phyloP scores from a whole-genome alignment of 148 eudicot species.

The Persicaria maculosa region DNA sequence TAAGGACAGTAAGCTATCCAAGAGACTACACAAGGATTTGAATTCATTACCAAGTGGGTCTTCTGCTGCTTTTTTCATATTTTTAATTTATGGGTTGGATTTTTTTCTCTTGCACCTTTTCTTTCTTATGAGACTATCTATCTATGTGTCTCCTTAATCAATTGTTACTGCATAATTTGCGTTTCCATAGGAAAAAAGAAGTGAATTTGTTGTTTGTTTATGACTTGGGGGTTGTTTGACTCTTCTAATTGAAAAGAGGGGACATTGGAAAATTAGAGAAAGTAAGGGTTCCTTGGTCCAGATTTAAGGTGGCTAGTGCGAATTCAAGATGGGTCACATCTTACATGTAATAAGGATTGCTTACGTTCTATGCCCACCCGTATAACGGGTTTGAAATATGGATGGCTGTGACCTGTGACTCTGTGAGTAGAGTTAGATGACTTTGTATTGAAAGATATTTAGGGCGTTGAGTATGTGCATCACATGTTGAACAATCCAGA shows the following conservation, averaged over 20 bases:
- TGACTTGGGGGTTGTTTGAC: neutral
- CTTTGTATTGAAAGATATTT: neutral
- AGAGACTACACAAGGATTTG: conserved; percentile 8
- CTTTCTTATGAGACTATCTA: neutral
- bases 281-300: neutral
- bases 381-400: neutral
- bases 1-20: conserved; percentile 1
- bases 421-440: neutral
- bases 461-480: neutral
- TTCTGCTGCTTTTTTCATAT: conserved; percentile 7
- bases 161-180: neutral
- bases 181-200: neutral
- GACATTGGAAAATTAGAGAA: neutral
- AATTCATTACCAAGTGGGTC: conserved; percentile 9
- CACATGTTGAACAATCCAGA: neutral
- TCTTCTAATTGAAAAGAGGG: conserved; percentile 3
- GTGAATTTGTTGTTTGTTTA: neutral
- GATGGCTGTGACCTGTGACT: neutral
- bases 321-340: neutral
- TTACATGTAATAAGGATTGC: neutral
- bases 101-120: neutral
- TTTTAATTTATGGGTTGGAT: neutral
- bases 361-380: neutral
- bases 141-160: neutral
- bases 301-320: neutral